phyloP scores from a whole-genome alignment of 352 stramenopile species.

The Phytophthora palmivora region DNA sequence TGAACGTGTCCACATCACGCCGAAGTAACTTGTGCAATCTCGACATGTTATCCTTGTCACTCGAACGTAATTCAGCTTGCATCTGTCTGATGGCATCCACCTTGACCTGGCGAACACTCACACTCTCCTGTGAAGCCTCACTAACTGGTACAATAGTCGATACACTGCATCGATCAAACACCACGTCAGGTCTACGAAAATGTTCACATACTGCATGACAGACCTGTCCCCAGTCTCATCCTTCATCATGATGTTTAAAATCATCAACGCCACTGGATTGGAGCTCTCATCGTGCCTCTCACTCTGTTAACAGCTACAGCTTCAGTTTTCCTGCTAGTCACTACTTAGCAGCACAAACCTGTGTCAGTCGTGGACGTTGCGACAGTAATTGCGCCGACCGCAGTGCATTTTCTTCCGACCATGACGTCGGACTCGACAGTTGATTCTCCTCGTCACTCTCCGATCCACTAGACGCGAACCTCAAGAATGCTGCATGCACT shows the following conservation, averaged over 20 bases:
- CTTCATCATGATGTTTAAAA: conserved; percentile 44
- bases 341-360: conserved; percentile 37
- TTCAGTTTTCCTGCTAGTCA: conserved; percentile 6
- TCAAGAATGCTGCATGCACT: conserved; percentile 46
- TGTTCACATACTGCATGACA: neutral
- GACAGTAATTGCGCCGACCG: conserved; percentile 35
- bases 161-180: conserved; percentile 9
- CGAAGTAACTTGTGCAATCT: conserved; percentile 20
- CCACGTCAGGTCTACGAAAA: conserved; percentile 2
- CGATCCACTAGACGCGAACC: conserved; percentile 61
- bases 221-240: conserved; percentile 44
- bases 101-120: conserved; percentile 66
- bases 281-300: conserved; percentile 14
- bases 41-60: conserved; percentile 12
- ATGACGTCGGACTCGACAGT: conserved; percentile 26
- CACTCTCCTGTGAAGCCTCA: conserved; percentile 37
- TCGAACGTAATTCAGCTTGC: conserved; percentile 31
- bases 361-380: conserved; percentile 28
- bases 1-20: conserved; percentile 55
- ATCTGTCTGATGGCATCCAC: conserved; percentile 63
- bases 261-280: conserved; percentile 34
- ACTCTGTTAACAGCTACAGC: conserved; percentile 23
- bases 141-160: conserved; percentile 52
- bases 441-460: conserved; percentile 46
- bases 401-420: conserved; percentile 37